These are phyloP conservation scores for Fusarium falciforme DNA, from an alignment of 2,329 filamentous ascomycete genomes.

Conservation along the genomic window DNA sequence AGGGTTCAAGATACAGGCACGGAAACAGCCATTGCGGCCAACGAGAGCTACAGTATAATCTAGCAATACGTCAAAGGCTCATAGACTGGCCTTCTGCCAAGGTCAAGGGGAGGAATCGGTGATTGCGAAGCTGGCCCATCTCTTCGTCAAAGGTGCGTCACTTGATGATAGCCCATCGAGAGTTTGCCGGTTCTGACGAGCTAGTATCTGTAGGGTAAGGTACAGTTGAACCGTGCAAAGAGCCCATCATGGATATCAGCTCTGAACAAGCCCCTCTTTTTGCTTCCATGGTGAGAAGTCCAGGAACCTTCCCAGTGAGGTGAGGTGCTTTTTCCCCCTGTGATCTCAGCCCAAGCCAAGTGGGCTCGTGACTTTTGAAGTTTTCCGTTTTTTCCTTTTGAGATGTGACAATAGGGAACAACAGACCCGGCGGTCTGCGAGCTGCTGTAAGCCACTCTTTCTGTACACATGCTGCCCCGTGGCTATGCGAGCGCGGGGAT, in stretches of 20 bases:
- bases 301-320: not conserved
- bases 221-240: constrained; percentile 23
- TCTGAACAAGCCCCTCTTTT: not conserved
- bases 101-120: not conserved
- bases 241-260: constrained; percentile 15
- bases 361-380: constrained; percentile 3
- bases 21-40: constrained; percentile 7
- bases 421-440: constrained; percentile 18
- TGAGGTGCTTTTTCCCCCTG: not conserved
- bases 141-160: constrained; percentile 40
- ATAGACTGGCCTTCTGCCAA: not conserved
- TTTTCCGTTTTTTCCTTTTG: constrained; percentile 9
- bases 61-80: not conserved
- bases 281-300: not conserved
- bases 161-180: constrained; percentile 22
- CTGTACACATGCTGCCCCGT: not conserved
- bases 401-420: not conserved
- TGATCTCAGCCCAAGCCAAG: not conserved
- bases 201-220: constrained; percentile 36
- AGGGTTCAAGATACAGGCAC: constrained; percentile 15
- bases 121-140: constrained; percentile 16
- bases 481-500: not conserved
- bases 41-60: not conserved
- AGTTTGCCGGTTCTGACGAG: constrained; percentile 18
- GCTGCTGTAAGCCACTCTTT: not conserved